Base-by-base conservation (phyloP, 352 stramenopile species). In the Pythium utonaiense region DNA sequence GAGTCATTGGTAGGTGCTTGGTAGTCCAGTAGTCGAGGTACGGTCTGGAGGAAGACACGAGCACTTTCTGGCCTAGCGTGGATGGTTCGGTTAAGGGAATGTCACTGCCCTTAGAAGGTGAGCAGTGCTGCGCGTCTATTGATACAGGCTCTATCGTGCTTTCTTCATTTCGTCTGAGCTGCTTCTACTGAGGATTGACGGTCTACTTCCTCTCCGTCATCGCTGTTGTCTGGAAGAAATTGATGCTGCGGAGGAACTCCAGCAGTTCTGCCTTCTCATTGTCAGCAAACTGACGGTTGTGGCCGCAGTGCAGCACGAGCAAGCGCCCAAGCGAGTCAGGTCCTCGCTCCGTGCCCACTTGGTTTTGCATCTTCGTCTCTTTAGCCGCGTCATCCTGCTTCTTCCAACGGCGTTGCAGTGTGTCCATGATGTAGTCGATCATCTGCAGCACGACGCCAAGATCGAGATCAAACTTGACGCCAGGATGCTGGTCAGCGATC, bases 231-330 rank as follows among this genome's bases (percentile, higher is more conserved):
- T 27, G 9, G 12, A 72, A 21, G 27, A 72, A 72, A 17, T 38
- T 27, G n/a, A 48, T 47, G 6, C 10, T 22, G 24, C 60, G 68
- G 27, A 92, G 57, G 44, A 92, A 91, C 6, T 60, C 62, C 27
- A 79, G 53, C n/a, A 95, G 66, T 42, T 77, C 76, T 10, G 78
- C 57, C 53, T 93, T 93, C 55, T 95, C 86, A 3, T 57, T 56
- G 21, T 93, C 82, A 34, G 78, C 73, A 40, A 89, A 94, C 57
- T 91, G 90, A 52, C 88, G 87, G 64, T 96, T 96, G 58, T 96
- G 86, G 8, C 85, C 86, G 40, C 86, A 96, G 48, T 91, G 86
- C 12, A 96, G 62, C 13, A 79, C 70, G 21, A 96, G 64, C 13
- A 96, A 66, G 7, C 62, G 75, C 6, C 85, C 86, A 12, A 74